Evolutionary conservation across 2,329 filamentous ascomycete genomes (phyloP).

Genomic region (Aspergillus eucalypticola): DNA sequence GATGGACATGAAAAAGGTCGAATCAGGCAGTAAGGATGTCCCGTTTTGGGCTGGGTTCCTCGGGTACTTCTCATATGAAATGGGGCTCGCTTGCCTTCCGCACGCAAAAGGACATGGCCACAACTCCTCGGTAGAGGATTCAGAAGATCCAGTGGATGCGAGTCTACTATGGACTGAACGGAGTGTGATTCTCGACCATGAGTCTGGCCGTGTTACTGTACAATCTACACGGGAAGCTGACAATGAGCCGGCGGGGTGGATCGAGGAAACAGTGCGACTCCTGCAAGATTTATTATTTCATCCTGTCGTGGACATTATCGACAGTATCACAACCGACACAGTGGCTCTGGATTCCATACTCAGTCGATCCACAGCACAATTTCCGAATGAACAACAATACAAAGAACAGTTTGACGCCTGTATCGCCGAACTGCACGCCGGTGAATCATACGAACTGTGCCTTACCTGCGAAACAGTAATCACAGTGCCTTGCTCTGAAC

Average conservation of each 20-base stretch:
- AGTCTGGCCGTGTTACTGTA: constrained; percentile 60
- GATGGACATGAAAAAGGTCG: constrained; percentile 43
- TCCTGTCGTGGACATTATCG: constrained; percentile 3
- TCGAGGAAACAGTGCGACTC: constrained; percentile 30
- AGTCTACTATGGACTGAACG: constrained; percentile 74
- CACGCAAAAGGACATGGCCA: constrained; percentile 42
- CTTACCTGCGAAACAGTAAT: constrained; percentile 75
- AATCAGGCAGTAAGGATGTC: constrained; percentile 34
- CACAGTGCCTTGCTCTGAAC: constrained; percentile 36
- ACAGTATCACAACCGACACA: constrained; percentile 17
- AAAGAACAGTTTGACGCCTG: constrained; percentile 67
- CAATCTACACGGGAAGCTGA: constrained; percentile 61
- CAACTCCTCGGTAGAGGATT: constrained; percentile 13
- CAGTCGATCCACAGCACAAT: constrained; percentile 28
- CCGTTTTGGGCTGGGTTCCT: constrained; percentile 82
- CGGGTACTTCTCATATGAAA: constrained; percentile 82
- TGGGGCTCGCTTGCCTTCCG: constrained; percentile 64
- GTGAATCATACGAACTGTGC: constrained; percentile 84
- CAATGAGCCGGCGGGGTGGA: constrained; percentile 50
- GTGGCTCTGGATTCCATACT: constrained; percentile 35
- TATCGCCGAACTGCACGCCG: constrained; percentile 70
- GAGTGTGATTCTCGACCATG: constrained; percentile 76
- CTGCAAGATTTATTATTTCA: constrained; percentile 24
- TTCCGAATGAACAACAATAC: constrained; percentile 55
- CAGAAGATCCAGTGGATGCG: constrained; percentile 63